A percentile compares a stretch with the other conserved stretches of the same genome.
These are phyloP conservation scores for Lactarius hatsudake DNA, from an alignment of 768 basidiomycete species.

Conservation along the genomic window DNA sequence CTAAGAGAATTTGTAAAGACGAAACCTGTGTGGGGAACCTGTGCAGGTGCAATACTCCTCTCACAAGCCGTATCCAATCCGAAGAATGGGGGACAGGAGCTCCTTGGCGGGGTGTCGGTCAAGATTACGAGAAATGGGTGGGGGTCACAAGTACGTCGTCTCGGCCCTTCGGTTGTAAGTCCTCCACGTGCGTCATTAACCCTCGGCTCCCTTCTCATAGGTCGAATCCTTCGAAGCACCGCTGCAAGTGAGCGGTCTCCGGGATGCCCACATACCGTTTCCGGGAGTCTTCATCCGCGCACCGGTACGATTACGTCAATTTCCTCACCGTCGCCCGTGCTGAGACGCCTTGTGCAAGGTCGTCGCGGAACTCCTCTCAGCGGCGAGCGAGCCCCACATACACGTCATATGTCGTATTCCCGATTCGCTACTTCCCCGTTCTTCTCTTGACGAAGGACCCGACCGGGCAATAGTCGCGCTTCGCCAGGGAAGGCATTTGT, in stretches of 20 bases:
- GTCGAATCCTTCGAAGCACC: slow-evolving; percentile 89
- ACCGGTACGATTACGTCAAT: slow-evolving; percentile 51
- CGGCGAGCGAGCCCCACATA: slow-evolving; percentile 53
- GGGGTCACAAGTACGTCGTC: slow-evolving; percentile 74
- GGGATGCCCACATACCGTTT: slow-evolving; percentile 59
- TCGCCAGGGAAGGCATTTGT: slow-evolving; percentile 77
- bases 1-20: slow-evolving; percentile 65
- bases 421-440: slow-evolving; percentile 44
- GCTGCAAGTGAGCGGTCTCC: slow-evolving; percentile 60
- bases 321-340: not conserved
- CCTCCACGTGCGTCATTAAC: slow-evolving; percentile 19
- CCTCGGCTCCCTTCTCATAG: slow-evolving; percentile 37
- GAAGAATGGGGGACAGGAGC: slow-evolving; percentile 85
- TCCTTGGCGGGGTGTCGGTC: slow-evolving; percentile 77
- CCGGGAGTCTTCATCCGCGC: slow-evolving; percentile 92
- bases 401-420: slow-evolving; percentile 72
- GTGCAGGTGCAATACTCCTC: slow-evolving; percentile 91
- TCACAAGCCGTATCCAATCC: slow-evolving; percentile 69
- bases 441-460: slow-evolving; percentile 43
- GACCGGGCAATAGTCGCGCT: slow-evolving; percentile 75
- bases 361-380: slow-evolving; percentile 49
- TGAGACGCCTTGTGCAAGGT: slow-evolving; percentile 46
- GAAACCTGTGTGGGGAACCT: slow-evolving; percentile 92
- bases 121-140: slow-evolving; percentile 86
- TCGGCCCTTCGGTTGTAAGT: not conserved